Evolutionary conservation across 2,329 filamentous ascomycete genomes (phyloP), one percentile per base, ranked within the genome.

Genomic region (Phyllosticta citribraziliensis): DNA sequence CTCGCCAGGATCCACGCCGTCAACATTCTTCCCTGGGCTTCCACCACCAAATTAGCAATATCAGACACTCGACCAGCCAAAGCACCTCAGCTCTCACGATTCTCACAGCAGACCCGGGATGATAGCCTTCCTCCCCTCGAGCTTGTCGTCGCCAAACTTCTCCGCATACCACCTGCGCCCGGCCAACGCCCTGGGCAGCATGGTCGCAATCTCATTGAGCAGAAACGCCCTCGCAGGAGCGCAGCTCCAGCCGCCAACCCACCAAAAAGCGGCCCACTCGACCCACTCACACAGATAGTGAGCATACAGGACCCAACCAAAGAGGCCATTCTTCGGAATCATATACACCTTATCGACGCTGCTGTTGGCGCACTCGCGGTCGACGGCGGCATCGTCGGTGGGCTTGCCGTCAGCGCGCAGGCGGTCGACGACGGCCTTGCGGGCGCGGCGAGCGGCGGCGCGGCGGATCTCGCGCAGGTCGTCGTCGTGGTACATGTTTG

Each of bases 261-360:
- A 82, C 79, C 87, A 91, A 73, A 91, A 99, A 0, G 94, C 94
- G 3, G 82, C 74, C 94, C 94, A 99, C 79, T 99, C 94, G 58
- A 96, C 73, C 94, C 94, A 99, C 77, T 99, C 94, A 70, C 87
- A 88, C n/a, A 96, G 80, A 73, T 97, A 99, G 73, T 99, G 94
- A 66, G 94, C 91, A 73, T 88, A 96, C 63, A 97, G 80, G 70
- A 96, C 83, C 68, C 86, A 87, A 66, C 82, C 80, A 75, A 97
- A 99, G 56, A 96, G 75, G 0, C 92, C 91, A 57, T 87, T 87
- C 69, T 89, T 79, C 0, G 94, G 94, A 58, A 99, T 83, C 76
- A 89, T 85, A 73, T 97, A 97, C 64, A 95, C 84, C 76, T 94
- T 96, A 54, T 88, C 82, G 64, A 89, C 85, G 17, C 79, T 79